Percentiles rank a stretch among this genome's conserved stretches.
Conservation (phyloP, 257 asterid species). For the Solanum lycopersicoides region DNA sequence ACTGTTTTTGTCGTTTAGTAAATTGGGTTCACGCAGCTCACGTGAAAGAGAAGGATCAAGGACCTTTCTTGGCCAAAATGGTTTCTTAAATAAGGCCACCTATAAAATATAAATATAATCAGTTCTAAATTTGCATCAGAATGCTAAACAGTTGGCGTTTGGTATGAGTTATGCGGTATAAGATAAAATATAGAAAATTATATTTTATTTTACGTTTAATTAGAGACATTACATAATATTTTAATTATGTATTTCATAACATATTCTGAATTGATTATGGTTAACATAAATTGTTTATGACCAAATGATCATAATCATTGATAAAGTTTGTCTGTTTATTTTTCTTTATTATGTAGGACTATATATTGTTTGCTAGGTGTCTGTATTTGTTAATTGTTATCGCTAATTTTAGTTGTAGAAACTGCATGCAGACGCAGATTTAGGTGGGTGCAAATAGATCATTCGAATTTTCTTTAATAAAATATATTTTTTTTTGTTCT, state of each 20-base stretch:
- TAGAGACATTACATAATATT: no score
- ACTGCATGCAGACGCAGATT: background rate
- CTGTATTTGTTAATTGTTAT: no score
- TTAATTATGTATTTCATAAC: no score
- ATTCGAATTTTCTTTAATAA: no score
- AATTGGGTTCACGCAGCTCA: constrained; percentile 4
- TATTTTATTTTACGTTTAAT: rapidly evolving
- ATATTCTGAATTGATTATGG: no score
- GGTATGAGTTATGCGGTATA: background rate
- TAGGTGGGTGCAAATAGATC: background rate
- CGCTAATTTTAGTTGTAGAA: background rate
- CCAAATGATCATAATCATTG: background rate
- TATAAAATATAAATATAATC: background rate
- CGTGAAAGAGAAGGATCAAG: constrained; percentile 23
- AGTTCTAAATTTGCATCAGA: background rate
- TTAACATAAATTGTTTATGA: no score
- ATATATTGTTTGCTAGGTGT: no score
- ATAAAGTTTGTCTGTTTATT: no score
- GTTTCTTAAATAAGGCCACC: background rate
- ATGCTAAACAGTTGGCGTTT: rapidly evolving
- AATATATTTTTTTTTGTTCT: no score
- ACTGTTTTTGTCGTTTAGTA: background rate
- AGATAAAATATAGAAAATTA: no score
- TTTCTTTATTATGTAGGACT: no score
- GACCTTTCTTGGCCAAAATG: constrained; percentile 1